Conservation (phyloP, 2,329 filamentous ascomycete genomes). For the Ascochyta viciae-villosae region DNA sequence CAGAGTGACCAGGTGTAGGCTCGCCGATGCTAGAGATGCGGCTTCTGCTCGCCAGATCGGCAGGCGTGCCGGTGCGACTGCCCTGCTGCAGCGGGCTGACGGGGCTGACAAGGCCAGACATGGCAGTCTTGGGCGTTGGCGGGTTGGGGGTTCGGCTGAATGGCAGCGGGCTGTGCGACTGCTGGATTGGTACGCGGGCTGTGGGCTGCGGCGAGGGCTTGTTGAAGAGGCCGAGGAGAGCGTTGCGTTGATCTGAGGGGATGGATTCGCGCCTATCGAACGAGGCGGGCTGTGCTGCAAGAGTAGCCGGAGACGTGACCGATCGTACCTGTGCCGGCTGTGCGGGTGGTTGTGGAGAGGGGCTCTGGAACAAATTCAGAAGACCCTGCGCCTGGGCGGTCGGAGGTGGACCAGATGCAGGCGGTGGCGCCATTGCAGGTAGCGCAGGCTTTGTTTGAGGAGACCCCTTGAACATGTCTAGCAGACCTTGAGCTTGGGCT, state of each 20-base stretch:
- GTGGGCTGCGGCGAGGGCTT: constrained; percentile 31
- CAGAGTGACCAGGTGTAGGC: not conserved
- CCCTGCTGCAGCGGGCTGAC: constrained; percentile 46
- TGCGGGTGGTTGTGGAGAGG: constrained; percentile 8
- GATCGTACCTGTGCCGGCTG: not conserved
- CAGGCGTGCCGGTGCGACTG: constrained; percentile 36
- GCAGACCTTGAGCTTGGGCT: constrained; percentile 30
- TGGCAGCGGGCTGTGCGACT: constrained; percentile 28
- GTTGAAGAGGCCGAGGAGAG: constrained; percentile 48
- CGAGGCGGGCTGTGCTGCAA: constrained; percentile 7
- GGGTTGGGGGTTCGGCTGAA: constrained; percentile 30
- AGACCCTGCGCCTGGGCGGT: constrained; percentile 17
- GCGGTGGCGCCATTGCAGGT: constrained; percentile 14
- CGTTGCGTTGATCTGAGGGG: constrained; percentile 42
- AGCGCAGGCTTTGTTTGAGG: constrained; percentile 8
- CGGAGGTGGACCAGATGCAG: constrained; percentile 17
- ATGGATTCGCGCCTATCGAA: constrained; percentile 40
- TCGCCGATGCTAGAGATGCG: constrained; percentile 48
- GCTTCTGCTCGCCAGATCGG: constrained; percentile 34
- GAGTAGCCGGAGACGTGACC: constrained; percentile 2
- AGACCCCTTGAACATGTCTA: constrained; percentile 27
- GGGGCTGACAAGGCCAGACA: constrained; percentile 49
- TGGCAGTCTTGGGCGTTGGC: constrained; percentile 37
- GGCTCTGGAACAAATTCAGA: constrained; percentile 18
- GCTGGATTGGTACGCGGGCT: constrained; percentile 21